Base-by-base conservation (phyloP, 768 basidiomycete genomes). In the Stropharia rugosoannulata region DNA sequence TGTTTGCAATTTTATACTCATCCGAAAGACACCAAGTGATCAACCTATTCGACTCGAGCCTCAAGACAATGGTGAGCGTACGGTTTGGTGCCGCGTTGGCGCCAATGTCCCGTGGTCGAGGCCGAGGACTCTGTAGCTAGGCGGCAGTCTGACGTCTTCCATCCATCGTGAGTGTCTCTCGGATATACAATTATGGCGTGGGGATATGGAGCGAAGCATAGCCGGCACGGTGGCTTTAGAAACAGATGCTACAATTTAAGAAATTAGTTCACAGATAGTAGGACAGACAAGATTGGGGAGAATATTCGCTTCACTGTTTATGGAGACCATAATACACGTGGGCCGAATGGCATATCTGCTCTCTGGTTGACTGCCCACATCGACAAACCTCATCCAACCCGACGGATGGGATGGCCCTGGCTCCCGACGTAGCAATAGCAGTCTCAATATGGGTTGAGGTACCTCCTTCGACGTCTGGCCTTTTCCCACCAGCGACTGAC, bases 401-500 rank as follows among this genome's bases (percentile, higher is more conserved):
- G 15, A n/a, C 45, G 8, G 22, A 46, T 46, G 45, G 19, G 27
- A 63, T 60, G 59, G 62, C 49, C n/a, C 16, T 63, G 43, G 27
- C 37, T 47, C 48, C 57, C 50, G 56, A 59, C 36, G 52, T 59
- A 19, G 61, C 56, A 36, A 50, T 62, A 50, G 56, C 61, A 16
- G 59, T 58, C 12, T 57, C 59, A 5, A 54, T 60, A 11, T 63
- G 59, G 62, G 57, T 63, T 29, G 56, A 63, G 59, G 62, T 63
- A 45, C 4, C 47, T 39, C n/a, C 13, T 47, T 15, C 36, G n/a
- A 9, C 16, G 15, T n/a, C 12, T 43, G 29, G 9, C 16, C n/a
- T 27, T 18, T 12, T 29, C 8, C 8, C 37, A 25, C 41, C 11
- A n/a, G 19, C 9, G 38, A 50, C 25, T 13, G 12, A 22, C 47